phyloP scores from a whole-genome alignment of 768 basidiomycete genomes.

The Lentinus brumalis region DNA sequence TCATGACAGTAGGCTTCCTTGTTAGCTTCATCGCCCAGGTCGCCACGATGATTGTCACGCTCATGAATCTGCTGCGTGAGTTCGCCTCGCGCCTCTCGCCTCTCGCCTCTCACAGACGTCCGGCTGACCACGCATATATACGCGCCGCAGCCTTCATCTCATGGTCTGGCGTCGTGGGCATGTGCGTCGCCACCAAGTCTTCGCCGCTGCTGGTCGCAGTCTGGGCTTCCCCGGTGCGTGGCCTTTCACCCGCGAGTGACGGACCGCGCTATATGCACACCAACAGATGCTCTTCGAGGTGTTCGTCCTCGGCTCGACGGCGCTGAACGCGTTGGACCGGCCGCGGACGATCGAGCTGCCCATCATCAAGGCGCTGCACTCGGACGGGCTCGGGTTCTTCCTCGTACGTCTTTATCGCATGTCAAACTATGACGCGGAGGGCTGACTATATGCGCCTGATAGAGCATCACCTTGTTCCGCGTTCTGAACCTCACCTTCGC shows the following conservation, averaged over 20 bases:
- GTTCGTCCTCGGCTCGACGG: slow-evolving; percentile 33
- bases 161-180: slow-evolving; percentile 23
- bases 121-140: background rate
- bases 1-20: slow-evolving; percentile 30
- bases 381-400: slow-evolving; percentile 40
- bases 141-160: slow-evolving; percentile 26
- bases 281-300: slow-evolving; percentile 38
- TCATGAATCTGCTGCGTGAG: slow-evolving; percentile 30
- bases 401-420: slow-evolving; percentile 28
- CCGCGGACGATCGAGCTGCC: slow-evolving; percentile 32
- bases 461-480: slow-evolving; percentile 31
- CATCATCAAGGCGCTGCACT: slow-evolving; percentile 33
- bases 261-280: background rate
- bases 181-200: slow-evolving; percentile 32
- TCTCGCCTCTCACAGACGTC: background rate
- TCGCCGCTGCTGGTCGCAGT: slow-evolving; percentile 26
- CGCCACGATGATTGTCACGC: slow-evolving; percentile 26
- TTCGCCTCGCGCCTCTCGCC: background rate
- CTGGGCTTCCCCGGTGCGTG: slow-evolving; percentile 38
- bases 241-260: background rate
- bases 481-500: slow-evolving; percentile 32
- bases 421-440: background rate
- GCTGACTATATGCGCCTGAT: background rate
- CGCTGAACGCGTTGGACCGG: slow-evolving; percentile 38
- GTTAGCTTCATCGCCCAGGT: slow-evolving; percentile 30